These are phyloP conservation scores for Plasmodium gonderi DNA, from an alignment of 169 alveolate species.

Conservation along the genomic window DNA sequence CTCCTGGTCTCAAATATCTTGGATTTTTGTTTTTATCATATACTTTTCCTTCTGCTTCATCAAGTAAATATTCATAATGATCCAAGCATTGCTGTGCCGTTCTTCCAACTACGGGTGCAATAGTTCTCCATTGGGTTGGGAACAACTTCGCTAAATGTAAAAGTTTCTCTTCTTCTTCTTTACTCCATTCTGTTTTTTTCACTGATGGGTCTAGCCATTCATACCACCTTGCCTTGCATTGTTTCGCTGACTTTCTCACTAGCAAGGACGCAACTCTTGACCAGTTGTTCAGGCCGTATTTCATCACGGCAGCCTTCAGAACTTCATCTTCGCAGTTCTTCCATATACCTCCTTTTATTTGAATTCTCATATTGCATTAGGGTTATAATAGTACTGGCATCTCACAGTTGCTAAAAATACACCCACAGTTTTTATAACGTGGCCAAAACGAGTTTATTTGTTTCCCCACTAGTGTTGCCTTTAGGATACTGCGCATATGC, in stretches of 20 bases:
- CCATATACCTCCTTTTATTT: slow-evolving; percentile 99
- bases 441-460: no score
- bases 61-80: slow-evolving; percentile 98
- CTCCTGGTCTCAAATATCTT: slow-evolving; percentile 98
- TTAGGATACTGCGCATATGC: no score
- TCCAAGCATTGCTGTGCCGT: slow-evolving; percentile 99
- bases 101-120: slow-evolving; percentile 99
- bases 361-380: slow-evolving; percentile 91
- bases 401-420: no score
- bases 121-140: slow-evolving; percentile 99
- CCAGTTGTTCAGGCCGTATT: slow-evolving; percentile 99
- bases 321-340: slow-evolving; percentile 99
- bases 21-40: slow-evolving; percentile 92
- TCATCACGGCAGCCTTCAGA: slow-evolving; percentile 99
- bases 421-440: no score
- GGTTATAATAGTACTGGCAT: neutral
- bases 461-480: no score
- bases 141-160: slow-evolving; percentile 98
- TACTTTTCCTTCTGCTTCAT: slow-evolving; percentile 97
- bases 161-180: slow-evolving; percentile 99
- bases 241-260: slow-evolving; percentile 98
- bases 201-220: slow-evolving; percentile 99
- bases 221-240: slow-evolving; percentile 99
- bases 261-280: slow-evolving; percentile 98
- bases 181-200: slow-evolving; percentile 99